Base-by-base conservation (phyloP, 1,284 basidiomycete genomes). In the Leccinum solheimii region DNA sequence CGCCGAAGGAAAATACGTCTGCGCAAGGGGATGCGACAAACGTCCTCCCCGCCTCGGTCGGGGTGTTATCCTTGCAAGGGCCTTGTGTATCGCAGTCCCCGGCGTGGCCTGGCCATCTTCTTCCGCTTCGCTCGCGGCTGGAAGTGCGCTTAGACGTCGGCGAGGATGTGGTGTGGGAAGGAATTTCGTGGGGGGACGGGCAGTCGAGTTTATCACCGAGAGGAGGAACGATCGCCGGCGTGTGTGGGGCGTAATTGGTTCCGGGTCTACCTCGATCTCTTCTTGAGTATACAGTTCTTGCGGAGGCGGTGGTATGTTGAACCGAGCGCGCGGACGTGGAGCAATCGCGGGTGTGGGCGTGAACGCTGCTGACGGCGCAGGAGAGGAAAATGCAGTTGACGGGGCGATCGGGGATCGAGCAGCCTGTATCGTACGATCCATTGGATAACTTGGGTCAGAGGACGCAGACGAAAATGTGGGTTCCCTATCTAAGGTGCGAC, bases 161-260 rank as follows among this genome's bases (percentile, higher is more conserved):
- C 80, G 78, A 5, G 85, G 86, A 72, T 88, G 86, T 19, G 90
- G 90, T 1, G 89, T 90, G 10, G 83, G 80, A 57, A 81, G 74
- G 13, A 54, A 40, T 60, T 83, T 84, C 65, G 88, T 78, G 5
- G 87, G 82, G 0, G 90, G 90, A n/a, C 89, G 83, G 1, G 88
- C 78, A 3, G 86, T 88, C 3, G 89, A 90, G 70, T 92, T 88
- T 69, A 92, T 90, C 19, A 92, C 86, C 4, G 86, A 86, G 38
- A 92, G 80, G 5, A 92, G 81, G 76, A 92, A 92, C 0, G 90
- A 91, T 19, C 84, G 82, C 50, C 87, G 84, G 63, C 88, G 85
- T 11, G 85, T 83, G 62, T 84, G 79, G 1, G 90, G 90, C 2
- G 90, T 92, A 23, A 85, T 68, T 0, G 76, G 77, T 48, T 79